Evolutionary conservation across 768 basidiomycete genomes (phyloP), one percentile per base, ranked within the genome.

Genomic region (Jaapia argillacea): DNA sequence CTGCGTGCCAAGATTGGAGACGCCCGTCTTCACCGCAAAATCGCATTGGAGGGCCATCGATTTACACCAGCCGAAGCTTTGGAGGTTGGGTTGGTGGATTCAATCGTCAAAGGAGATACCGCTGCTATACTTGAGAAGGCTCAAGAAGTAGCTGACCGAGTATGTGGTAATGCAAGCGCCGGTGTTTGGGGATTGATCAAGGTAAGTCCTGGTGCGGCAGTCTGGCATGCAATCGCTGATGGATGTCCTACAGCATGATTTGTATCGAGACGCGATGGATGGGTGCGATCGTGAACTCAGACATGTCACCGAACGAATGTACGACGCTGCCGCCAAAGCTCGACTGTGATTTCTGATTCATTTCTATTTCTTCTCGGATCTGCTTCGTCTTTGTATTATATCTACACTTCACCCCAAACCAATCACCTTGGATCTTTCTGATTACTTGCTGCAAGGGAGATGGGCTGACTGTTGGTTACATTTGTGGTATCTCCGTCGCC

Each of bases 121-220:
- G 81, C 79, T 10, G 64, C 64, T 27, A 70, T 91, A 4, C 53
- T 88, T 14, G 67, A 67, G 20, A 79, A 78, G 44, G 85, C 85
- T 1, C 70, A 71, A 39, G 70, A 79, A 49, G 52, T 88, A 20
- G 87, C 78, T 3, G 68, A 73, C 21, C 55, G 62, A 35, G 62
- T 80, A 43, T 66, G 72, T 28, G 58, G 45, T 23, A 69, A 77
- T 47, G 75, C 85, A 5, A 61, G 67, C 26, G 58, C 58, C 4
- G 82, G 83, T 10, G 82, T 76, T 14, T 87, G 79, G 79, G 85
- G 85, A 6, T 41, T 80, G 41, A 82, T 85, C 55, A 85, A 82
- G 71, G 81, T 79, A 51, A 36, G 47, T 43, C 0, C 38, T 38
- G 20, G 37, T 6, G 37, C 22, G 7, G 10, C 36, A 25, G 23